Percentiles rank a stretch among this genome's conserved stretches.
Conservation (phyloP, 225 moss, liverwort and hornwort species). For the Pseudisothecium myosuroides region DNA sequence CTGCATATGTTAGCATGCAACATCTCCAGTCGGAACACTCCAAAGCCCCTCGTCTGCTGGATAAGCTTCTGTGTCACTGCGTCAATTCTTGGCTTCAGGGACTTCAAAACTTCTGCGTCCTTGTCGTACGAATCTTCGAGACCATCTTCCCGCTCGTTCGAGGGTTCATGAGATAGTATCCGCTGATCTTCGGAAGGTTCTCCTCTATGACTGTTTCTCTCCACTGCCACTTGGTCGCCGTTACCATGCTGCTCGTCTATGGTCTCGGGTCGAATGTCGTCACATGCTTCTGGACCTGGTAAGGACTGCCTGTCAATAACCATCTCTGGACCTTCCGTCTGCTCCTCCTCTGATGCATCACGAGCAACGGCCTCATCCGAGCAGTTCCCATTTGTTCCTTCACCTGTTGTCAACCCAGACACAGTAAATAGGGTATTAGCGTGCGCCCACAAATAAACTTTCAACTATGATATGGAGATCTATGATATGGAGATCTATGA, state of each 20-base stretch:
- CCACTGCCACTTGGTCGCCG: neutral
- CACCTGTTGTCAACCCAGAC: neutral
- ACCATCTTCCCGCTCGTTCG: conserved; percentile 16
- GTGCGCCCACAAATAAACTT: neutral
- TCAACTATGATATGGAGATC: too few relatives aligned
- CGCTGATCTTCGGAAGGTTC: conserved; percentile 9
- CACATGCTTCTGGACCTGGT: conserved; percentile 13
- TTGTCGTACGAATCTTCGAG: neutral
- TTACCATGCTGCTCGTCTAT: conserved; percentile 18
- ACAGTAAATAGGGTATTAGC: neutral
- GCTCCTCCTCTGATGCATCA: conserved; percentile 11
- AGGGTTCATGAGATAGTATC: neutral
- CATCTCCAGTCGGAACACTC: conserved; percentile 64
- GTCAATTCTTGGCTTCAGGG: conserved; percentile 30
- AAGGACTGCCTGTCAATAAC: conserved; percentile 15
- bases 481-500: too few relatives aligned
- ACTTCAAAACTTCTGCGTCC: conserved; percentile 22
- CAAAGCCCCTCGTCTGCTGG: conserved; percentile 44
- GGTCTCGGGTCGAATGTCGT: conserved; percentile 8
- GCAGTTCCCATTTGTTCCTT: conserved; percentile 38
- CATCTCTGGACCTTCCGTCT: conserved; percentile 11
- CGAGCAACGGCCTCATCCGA: conserved; percentile 7
- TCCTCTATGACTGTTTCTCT: neutral
- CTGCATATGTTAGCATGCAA: conserved; percentile 54
- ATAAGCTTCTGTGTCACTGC: conserved; percentile 43